Evolutionary conservation across 2,329 filamentous ascomycete genomes (phyloP).

Genomic region (Penicillium capsulatum): DNA sequence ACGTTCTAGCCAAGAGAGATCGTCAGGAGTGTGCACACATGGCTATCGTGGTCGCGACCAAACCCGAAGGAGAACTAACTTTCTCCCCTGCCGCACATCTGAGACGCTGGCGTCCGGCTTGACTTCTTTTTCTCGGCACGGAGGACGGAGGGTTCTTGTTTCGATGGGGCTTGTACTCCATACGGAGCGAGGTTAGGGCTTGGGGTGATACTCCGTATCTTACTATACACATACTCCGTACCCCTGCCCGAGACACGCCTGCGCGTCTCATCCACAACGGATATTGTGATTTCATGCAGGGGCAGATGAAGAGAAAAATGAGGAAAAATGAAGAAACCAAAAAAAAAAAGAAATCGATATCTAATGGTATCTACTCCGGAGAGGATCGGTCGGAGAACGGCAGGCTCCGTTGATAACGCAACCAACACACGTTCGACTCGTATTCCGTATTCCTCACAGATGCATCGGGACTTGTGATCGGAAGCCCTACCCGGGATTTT

Average conservation of each 20-base stretch:
- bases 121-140: slow-evolving; percentile 7
- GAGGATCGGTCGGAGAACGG: neutral
- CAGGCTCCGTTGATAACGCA: neutral
- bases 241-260: too few relatives aligned
- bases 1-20: slow-evolving; percentile 17
- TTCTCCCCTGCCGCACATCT: slow-evolving; percentile 8
- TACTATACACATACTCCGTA: too few relatives aligned
- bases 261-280: too few relatives aligned
- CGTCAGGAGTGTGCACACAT: slow-evolving; percentile 15
- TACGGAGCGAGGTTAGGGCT: too few relatives aligned
- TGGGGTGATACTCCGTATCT: too few relatives aligned
- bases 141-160: neutral
- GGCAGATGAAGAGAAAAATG: too few relatives aligned
- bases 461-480: slow-evolving; percentile 1
- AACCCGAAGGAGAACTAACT: slow-evolving; percentile 1
- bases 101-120: slow-evolving; percentile 16
- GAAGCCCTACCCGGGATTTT: slow-evolving; percentile 2
- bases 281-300: too few relatives aligned
- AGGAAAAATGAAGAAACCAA: too few relatives aligned
- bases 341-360: neutral
- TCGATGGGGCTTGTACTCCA: too few relatives aligned
- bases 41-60: slow-evolving; percentile 2
- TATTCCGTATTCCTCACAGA: neutral
- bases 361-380: neutral
- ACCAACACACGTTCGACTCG: neutral